A percentile compares a stretch with the other conserved stretches of the same genome.
These are phyloP conservation scores for Pilasporangium apinafurcum DNA, from an alignment of 352 stramenopile genomes.

Conservation along the genomic window DNA sequence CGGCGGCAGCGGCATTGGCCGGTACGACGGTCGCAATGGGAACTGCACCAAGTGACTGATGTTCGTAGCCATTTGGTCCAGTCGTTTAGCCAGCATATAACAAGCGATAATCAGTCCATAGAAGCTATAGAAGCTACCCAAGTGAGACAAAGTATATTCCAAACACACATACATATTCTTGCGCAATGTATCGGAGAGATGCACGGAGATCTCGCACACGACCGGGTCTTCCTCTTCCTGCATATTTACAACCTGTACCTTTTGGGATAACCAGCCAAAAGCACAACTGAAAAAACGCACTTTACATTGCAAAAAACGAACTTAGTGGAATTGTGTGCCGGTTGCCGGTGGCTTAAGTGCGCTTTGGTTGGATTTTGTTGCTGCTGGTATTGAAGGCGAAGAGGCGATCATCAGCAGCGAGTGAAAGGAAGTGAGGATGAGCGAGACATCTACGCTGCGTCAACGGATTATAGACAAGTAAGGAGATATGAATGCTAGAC, in stretches of 20 bases:
- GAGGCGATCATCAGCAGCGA: background rate
- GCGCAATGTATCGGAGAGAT: slow-evolving; percentile 63
- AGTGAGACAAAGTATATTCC: no score
- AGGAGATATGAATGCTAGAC: no score
- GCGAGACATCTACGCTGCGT: slow-evolving; percentile 11
- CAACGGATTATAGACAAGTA: slow-evolving; percentile 36
- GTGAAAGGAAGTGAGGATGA: slow-evolving; percentile 11
- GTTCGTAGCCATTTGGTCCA: slow-evolving; percentile 4
- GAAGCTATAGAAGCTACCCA: no score
- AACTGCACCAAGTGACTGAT: slow-evolving; percentile 74
- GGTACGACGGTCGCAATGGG: slow-evolving; percentile 70
- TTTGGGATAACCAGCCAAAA: slow-evolving; percentile 12
- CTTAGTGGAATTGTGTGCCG: no score
- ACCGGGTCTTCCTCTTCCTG: slow-evolving; percentile 71
- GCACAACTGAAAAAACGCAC: no score
- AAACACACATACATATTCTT: slow-evolving; percentile 50
- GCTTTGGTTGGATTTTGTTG: background rate
- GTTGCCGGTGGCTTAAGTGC: slow-evolving; percentile 6
- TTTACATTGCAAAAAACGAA: no score
- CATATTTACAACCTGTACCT: slow-evolving; percentile 1
- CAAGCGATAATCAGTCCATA: no score
- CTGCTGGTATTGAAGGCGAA: slow-evolving; percentile 14
- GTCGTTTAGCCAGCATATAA: background rate
- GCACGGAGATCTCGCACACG: slow-evolving; percentile 79
- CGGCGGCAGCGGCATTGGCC: slow-evolving; percentile 57